Evolutionary conservation across 495 filamentous ascomycete genomes (phyloP), one percentile per base, ranked within the genome.

Genomic region (Talaromyces proteolyticus): DNA sequence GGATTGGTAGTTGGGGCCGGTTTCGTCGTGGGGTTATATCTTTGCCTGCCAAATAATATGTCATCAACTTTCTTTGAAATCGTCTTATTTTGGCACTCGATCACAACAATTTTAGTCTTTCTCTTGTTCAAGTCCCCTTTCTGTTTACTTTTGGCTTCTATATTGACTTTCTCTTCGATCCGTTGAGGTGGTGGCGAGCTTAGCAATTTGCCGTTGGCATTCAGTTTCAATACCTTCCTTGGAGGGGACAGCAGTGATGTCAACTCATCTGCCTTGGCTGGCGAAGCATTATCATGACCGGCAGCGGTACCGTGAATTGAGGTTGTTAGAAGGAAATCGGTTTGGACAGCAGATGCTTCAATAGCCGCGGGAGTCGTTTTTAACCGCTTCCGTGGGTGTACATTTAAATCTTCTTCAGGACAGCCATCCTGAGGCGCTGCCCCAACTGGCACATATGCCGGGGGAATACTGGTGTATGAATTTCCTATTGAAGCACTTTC

Each of bases 151-250:
- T 36, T 23, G 34, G 47, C 59, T 44, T 49, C 68, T 40, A 53
- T 63, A 24, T 57, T 65, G 7, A 57, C 26, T n/a, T 50, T 57
- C 2, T 62, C 55, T 11, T 50, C 57, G 3, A 54, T 22, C 6
- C 59, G 57, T 34, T 62, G 64, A 6, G 49, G 44, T 12, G 60
- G 59, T 14, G 80, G 74, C 0, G 80, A 83, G 25, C 75, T 70
- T n/a, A 73, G 47, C 17, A 84, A 65, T 44, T 73, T 77, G n/a
- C 80, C 81, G 54, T 79, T 79, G 1, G 69, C 51, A 54, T 76
- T 78, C 17, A 84, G 53, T 53, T 71, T 76, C 17, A 84, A 57
- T n/a, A 69, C 70, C 56, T 77, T 81, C 46, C 65, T 69, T 16
- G 62, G 53, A 14, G 58, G 37, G 0, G 50, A 44, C 26, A 36